phyloP scores from a whole-genome alignment of 2,329 filamentous ascomycete species.

The Ophiostoma piceae region DNA sequence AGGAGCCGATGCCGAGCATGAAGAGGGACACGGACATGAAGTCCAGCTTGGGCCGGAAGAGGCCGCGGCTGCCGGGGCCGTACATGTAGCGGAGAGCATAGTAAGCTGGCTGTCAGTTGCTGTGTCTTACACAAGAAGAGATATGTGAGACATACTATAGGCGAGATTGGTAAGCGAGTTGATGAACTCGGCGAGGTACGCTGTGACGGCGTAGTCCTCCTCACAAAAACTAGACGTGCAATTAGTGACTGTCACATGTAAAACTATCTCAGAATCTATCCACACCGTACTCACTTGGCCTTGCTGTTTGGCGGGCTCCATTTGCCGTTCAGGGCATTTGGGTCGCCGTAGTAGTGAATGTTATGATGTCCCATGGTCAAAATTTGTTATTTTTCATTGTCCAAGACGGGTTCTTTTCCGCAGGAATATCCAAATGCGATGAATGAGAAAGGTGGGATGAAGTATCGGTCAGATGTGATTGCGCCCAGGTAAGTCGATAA shows the following conservation, averaged over 20 bases:
- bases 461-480: not conserved
- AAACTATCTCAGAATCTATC: not conserved
- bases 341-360: slow-evolving; percentile 29
- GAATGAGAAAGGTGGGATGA: not conserved
- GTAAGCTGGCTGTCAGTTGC: slow-evolving; percentile 34
- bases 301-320: slow-evolving; percentile 32
- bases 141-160: slow-evolving; percentile 38
- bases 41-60: slow-evolving; percentile 31
- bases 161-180: slow-evolving; percentile 48
- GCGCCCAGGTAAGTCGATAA: not conserved
- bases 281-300: slow-evolving; percentile 29
- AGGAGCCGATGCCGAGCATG: slow-evolving; percentile 40
- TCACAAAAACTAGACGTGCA: slow-evolving; percentile 31
- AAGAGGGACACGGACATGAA: slow-evolving; percentile 41
- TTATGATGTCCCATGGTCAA: slow-evolving; percentile 30
- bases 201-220: slow-evolving; percentile 49
- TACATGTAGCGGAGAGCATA: slow-evolving; percentile 35
- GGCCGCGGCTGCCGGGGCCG: slow-evolving; percentile 19
- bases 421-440: not conserved
- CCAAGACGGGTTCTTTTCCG: not conserved
- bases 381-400: not conserved
- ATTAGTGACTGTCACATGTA: not conserved
- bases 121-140: not conserved
- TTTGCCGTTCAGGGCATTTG: slow-evolving; percentile 25
- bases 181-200: slow-evolving; percentile 48